Percentiles rank a stretch among this genome's conserved stretches.
phyloP scores from a whole-genome alignment of 129 eudicot species.

The Tanacetum coccineum region DNA sequence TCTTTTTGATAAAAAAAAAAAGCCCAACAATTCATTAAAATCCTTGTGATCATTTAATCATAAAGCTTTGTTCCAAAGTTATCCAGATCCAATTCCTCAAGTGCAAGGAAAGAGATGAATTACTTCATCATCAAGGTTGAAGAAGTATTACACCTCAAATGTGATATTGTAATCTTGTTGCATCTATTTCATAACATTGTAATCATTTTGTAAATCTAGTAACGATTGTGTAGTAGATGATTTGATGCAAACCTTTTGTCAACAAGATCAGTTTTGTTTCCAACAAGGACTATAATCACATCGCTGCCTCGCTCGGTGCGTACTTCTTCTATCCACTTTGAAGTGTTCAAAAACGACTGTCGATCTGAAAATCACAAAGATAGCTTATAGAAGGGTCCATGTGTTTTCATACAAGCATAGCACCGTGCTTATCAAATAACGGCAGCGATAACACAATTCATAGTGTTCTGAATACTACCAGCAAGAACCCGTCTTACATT shows the following conservation, averaged over 20 bases:
- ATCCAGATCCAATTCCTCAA: too few species aligned
- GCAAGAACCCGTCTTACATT: background rate
- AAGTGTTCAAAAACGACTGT: constrained; percentile 72
- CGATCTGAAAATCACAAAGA: constrained; percentile 46
- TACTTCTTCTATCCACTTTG: constrained; percentile 91
- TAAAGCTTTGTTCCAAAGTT: too few species aligned
- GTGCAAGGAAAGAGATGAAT: too few species aligned
- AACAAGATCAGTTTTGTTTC: constrained; percentile 92
- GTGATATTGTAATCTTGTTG: too few species aligned
- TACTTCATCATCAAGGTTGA: too few species aligned
- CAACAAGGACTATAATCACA: constrained; percentile 89
- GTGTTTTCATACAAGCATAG: background rate
- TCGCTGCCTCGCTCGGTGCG: constrained; percentile 79
- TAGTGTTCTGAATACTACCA: background rate
- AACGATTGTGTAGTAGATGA: too few species aligned
- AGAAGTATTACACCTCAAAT: too few species aligned
- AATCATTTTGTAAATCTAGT: too few species aligned
- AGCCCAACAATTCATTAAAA: too few species aligned
- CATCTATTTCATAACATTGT: too few species aligned
- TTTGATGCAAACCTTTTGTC: constrained; percentile 83
- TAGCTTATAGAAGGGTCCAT: constrained; percentile 5
- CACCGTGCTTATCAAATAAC: background rate
- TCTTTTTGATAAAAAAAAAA: too few species aligned
- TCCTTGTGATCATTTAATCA: too few species aligned
- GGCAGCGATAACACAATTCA: background rate